phyloP scores from a whole-genome alignment of 345 rosid genomes.

The Psidium guajava region DNA sequence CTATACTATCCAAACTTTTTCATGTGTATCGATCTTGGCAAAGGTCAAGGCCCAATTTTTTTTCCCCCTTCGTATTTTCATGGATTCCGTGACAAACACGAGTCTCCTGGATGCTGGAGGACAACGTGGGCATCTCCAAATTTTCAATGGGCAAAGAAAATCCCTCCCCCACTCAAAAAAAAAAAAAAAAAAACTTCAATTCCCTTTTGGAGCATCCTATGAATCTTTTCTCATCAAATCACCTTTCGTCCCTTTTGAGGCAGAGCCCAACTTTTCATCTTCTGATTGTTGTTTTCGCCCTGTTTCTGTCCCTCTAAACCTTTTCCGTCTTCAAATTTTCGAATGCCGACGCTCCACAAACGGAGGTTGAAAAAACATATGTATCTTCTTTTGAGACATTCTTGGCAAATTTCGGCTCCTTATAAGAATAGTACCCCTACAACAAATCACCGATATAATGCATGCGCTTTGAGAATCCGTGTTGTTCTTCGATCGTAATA shows the following conservation, averaged over 20 bases:
- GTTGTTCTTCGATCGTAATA: background rate
- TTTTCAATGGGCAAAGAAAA: conserved; percentile 25
- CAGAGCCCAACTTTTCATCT: background rate
- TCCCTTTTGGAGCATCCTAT: conserved; percentile 14
- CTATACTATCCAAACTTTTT: background rate
- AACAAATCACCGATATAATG: background rate
- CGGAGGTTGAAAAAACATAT: background rate
- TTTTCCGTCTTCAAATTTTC: background rate
- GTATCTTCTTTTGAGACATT: no score
- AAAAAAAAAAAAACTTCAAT: conserved; percentile 1
- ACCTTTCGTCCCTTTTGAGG: conserved; percentile 69
- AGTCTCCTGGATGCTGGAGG: conserved; percentile 21
- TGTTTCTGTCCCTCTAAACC: background rate
- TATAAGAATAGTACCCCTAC: background rate
- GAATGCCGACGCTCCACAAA: background rate
- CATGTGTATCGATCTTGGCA: background rate
- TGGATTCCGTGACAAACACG: conserved; percentile 42
- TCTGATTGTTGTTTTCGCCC: conserved; percentile 1
- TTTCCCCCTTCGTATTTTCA: background rate
- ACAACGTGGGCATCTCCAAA: conserved; percentile 19
- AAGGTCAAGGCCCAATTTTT: background rate
- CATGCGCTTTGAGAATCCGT: background rate
- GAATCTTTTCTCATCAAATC: conserved; percentile 27
- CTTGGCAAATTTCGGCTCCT: background rate
- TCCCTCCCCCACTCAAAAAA: conserved; percentile 1